Base-by-base conservation (phyloP, 352 stramenopile species). In the Stramenopiles sp. region DNA sequence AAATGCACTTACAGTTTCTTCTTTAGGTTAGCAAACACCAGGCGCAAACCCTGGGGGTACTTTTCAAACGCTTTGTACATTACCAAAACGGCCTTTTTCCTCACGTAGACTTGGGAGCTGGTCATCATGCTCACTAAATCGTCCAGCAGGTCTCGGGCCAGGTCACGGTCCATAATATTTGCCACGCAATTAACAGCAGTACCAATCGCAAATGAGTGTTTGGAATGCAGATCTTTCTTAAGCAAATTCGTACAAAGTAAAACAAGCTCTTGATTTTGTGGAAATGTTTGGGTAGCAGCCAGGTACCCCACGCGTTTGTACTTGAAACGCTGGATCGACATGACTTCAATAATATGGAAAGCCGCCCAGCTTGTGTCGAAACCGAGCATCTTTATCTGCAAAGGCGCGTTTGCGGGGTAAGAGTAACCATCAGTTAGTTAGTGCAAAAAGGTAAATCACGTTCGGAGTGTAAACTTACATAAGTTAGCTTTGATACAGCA, bases 41-140 rank as follows among this genome's bases (percentile, higher is more conserved):
- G 81, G 3, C 93, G 83, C 69, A 99, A 80, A 0, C 91, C 94
- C 82, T 98, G 92, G 30, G 95, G 95, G 85, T 98, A 99, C 48
- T 96, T 93, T 37, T 98, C 77, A 81, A 97, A 99, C 73, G 98
- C 43, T 18, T 98, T 98, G 86, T 97, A 99, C 2, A 99, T 85
- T 81, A 94, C 93, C 0, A 98, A 84, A 68, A 96, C 92, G 30
- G 94, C 89, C 84, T 99, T 99, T 85, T 98, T 98, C 18, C 95
- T 85, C 35, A 99, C 85, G 82, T 98, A 98, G 0, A 91, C 83
- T 79, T 96, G 91, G 48, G 91, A 87, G 82, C 94, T 93, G 53
- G 86, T 85, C 81, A 96, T 90, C 83, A 96, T 92, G 18, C 80
- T 82, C n/a, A 94, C 80, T 2, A 96, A 83, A 76, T 96, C 90